Evolutionary conservation across 345 rosid species (phyloP).

Genomic region (Eucalyptus curtisii): DNA sequence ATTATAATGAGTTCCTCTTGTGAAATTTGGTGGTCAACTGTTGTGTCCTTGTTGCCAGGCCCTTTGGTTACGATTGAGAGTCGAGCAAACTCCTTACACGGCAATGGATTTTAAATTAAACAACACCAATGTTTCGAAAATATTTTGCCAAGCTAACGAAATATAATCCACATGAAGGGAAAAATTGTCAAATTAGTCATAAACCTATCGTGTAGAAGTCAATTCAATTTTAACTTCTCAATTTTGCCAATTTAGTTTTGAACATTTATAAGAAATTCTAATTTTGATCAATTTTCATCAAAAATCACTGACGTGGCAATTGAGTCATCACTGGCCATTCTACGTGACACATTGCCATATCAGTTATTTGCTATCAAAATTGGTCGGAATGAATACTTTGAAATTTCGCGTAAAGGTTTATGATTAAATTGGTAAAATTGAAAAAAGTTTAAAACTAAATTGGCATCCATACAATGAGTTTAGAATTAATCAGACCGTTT

Average conservation of each 20-base stretch:
- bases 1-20: neutral
- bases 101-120: neutral
- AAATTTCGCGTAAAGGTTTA: too few species aligned
- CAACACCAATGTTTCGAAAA: neutral
- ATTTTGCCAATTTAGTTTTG: neutral
- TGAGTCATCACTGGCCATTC: neutral
- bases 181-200: neutral
- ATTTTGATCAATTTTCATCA: neutral
- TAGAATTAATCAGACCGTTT: neutral
- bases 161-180: neutral
- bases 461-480: fast-evolving
- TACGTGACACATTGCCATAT: neutral
- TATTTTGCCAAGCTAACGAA: neutral
- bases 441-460: neutral
- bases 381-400: too few species aligned
- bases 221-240: neutral
- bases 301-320: fast-evolving
- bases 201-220: fast-evolving
- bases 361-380: neutral
- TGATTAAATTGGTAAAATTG: too few species aligned
- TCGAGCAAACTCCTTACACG: neutral
- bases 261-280: neutral
- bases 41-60: neutral
- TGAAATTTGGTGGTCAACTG: neutral
- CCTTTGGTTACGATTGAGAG: neutral